Evolutionary conservation across 441 rosid species (phyloP).

Genomic region (Viola pubescens): DNA sequence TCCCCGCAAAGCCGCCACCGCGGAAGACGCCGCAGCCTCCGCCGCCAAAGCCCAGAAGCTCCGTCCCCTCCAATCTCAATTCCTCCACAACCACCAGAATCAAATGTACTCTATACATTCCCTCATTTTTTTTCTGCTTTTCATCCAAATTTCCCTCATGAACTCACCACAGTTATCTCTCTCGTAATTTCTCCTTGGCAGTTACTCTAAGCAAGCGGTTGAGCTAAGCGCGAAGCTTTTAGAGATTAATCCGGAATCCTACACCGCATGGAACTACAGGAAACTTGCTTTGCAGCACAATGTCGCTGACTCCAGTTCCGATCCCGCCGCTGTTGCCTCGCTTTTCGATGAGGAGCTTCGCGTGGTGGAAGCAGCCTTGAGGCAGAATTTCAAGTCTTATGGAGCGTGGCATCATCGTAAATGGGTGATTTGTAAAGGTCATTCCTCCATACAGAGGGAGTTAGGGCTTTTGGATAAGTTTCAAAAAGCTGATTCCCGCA

Average conservation of each 20-base stretch:
- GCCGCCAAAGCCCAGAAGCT: slow-evolving; percentile 64
- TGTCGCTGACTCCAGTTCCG: slow-evolving; percentile 31
- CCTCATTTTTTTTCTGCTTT: background rate
- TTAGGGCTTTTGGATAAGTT: slow-evolving; percentile 55
- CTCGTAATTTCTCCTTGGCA: slow-evolving; percentile 14
- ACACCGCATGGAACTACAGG: slow-evolving; percentile 88
- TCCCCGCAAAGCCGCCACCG: slow-evolving; percentile 55
- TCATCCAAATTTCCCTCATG: background rate
- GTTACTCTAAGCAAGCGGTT: slow-evolving; percentile 74
- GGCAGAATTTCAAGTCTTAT: slow-evolving; percentile 73
- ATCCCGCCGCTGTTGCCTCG: slow-evolving; percentile 38
- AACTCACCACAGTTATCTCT: no score
- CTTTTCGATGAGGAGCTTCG: slow-evolving; percentile 61
- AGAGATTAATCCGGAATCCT: slow-evolving; percentile 72
- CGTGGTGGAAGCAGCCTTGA: slow-evolving; percentile 73
- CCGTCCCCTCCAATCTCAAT: slow-evolving; percentile 52
- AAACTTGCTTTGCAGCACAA: slow-evolving; percentile 60
- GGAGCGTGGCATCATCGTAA: slow-evolving; percentile 95
- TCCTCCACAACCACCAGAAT: slow-evolving; percentile 51
- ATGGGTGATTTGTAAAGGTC: slow-evolving; percentile 76
- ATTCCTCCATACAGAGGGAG: slow-evolving; percentile 57
- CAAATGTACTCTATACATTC: slow-evolving; percentile 35
- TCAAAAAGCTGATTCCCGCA: slow-evolving; percentile 61
- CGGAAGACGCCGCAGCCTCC: slow-evolving; percentile 55
- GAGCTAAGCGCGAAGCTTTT: slow-evolving; percentile 68